Percentiles rank a stretch among this genome's conserved stretches.
Evolutionary conservation across 345 rosid genomes (phyloP).

Genomic region (Acer saccharum): DNA sequence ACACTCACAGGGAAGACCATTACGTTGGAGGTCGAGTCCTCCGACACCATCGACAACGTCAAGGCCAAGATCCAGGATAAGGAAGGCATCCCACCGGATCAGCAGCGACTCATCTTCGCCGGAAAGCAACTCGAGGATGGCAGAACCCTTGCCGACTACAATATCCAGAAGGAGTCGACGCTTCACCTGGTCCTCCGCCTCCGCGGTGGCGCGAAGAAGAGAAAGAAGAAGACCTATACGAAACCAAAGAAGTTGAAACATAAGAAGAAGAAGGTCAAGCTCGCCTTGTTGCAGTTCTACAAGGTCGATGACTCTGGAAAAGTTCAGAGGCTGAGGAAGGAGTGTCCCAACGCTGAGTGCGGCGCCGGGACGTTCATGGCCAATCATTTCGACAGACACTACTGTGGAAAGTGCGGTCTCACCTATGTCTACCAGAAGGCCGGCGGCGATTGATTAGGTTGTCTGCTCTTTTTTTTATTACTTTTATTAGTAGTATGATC

Average conservation of each 20-base stretch:
- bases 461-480: background rate
- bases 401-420: conserved; percentile 68
- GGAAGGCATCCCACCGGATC: conserved; percentile 71
- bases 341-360: conserved; percentile 64
- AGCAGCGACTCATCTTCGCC: conserved; percentile 66
- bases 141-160: conserved; percentile 70
- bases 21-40: conserved; percentile 67
- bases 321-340: conserved; percentile 67
- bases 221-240: conserved; percentile 80
- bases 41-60: conserved; percentile 68
- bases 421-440: conserved; percentile 64
- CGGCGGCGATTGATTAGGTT: conserved; percentile 48
- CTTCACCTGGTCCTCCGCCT: conserved; percentile 71
- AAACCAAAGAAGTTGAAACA: conserved; percentile 76
- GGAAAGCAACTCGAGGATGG: conserved; percentile 74
- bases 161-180: conserved; percentile 73
- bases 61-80: conserved; percentile 74
- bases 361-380: conserved; percentile 80
- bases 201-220: conserved; percentile 72
- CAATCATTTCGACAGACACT: conserved; percentile 65
- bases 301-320: conserved; percentile 63
- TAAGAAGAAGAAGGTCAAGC: conserved; percentile 73
- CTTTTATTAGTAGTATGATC: background rate
- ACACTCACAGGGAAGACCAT: conserved; percentile 77
- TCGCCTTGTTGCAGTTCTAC: conserved; percentile 61